These are phyloP conservation scores for Taiozyma sp. DNA, from an alignment of 1,139 yeast genomes.

Conservation along the genomic window DNA sequence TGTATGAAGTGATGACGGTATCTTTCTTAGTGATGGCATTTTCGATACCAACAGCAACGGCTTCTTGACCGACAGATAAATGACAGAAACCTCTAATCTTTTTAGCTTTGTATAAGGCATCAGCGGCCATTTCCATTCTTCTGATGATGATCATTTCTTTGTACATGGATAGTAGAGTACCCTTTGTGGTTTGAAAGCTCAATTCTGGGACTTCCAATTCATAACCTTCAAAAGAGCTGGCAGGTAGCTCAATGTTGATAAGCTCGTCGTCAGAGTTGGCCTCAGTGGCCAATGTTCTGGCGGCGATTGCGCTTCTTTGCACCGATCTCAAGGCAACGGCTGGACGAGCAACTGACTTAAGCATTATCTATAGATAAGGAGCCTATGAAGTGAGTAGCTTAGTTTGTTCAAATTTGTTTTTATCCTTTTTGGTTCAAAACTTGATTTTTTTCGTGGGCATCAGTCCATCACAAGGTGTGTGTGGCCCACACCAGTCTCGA, in stretches of 20 bases:
- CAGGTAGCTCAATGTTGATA: conserved; percentile 48
- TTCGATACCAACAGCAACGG: conserved; percentile 97
- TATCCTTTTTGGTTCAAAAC: not conserved
- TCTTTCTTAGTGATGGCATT: conserved; percentile 83
- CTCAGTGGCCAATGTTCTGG: conserved; percentile 23
- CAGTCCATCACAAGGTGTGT: not conserved
- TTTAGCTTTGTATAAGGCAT: conserved; percentile 96
- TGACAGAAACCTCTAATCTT: conserved; percentile 99
- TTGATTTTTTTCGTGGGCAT: not conserved
- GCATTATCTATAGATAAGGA: not conserved
- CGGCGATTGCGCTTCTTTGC: conserved; percentile 8
- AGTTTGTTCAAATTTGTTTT: not conserved
- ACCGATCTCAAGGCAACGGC: not conserved
- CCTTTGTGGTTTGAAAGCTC: conserved; percentile 74
- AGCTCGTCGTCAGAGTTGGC: conserved; percentile 18
- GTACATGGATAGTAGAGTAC: conserved; percentile 83
- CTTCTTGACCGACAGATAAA: conserved; percentile 98
- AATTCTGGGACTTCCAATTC: conserved; percentile 73
- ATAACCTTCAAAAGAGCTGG: conserved; percentile 80
- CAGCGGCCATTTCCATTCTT: conserved; percentile 99
- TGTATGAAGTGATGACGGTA: conserved; percentile 90
- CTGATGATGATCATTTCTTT: conserved; percentile 92
- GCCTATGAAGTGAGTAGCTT: not conserved
- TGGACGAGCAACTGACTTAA: conserved; percentile 6
- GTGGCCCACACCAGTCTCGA: not conserved